Evolutionary conservation across 1,139 yeast genomes (phyloP).

Genomic region (Pichia sp.): DNA sequence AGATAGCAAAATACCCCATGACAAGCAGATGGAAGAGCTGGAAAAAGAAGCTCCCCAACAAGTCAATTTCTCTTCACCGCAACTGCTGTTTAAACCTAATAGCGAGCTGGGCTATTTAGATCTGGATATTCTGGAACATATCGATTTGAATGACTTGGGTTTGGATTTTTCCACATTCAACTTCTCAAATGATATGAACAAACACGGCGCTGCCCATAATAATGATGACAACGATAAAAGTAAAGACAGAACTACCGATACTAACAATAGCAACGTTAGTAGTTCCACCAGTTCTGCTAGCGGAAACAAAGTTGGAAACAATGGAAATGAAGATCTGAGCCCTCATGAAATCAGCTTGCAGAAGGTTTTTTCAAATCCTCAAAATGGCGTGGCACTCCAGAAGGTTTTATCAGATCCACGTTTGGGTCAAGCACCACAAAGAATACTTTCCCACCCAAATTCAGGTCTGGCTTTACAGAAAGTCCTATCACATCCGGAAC

Average conservation of each 20-base stretch:
- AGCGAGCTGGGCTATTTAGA: conserved; percentile 27
- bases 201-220: neutral
- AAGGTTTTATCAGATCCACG: conserved; percentile 21
- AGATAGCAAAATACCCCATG: conserved; percentile 30
- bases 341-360: conserved; percentile 15
- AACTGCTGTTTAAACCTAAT: conserved; percentile 35
- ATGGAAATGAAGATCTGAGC: neutral
- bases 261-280: neutral
- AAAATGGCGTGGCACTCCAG: conserved; percentile 19
- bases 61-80: conserved; percentile 80
- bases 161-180: conserved; percentile 20
- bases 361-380: conserved; percentile 20
- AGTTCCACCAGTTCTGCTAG: neutral
- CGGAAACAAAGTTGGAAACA: neutral
- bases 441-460: conserved; percentile 21
- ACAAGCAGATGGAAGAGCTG: conserved; percentile 19
- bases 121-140: conserved; percentile 25
- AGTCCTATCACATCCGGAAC: conserved; percentile 23
- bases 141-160: conserved; percentile 37
- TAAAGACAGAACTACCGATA: neutral
- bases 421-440: conserved; percentile 20
- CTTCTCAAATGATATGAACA: conserved; percentile 2
- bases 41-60: conserved; percentile 50
- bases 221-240: neutral
- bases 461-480: conserved; percentile 20